phyloP scores from a whole-genome alignment of 441 rosid species.

The Gossypium schwendimanii region DNA sequence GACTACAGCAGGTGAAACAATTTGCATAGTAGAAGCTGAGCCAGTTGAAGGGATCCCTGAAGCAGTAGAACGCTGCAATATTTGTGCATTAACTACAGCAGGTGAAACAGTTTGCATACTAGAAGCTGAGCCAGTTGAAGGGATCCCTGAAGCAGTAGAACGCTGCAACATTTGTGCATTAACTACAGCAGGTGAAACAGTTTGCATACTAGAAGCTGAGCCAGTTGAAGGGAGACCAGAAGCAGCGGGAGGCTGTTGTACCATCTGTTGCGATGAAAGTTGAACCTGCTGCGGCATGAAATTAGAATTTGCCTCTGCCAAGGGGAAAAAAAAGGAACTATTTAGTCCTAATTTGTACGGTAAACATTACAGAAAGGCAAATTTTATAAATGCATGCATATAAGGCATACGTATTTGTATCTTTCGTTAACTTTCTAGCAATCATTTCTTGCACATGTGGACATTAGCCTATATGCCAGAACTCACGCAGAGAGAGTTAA shows the following conservation, averaged over 20 bases:
- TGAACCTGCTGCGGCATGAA: conserved; percentile 42
- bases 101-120: conserved; percentile 1
- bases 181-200: background rate
- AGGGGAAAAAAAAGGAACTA: background rate
- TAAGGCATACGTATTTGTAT: background rate
- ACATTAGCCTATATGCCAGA: background rate
- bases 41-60: background rate
- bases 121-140: conserved; percentile 20
- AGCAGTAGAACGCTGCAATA: background rate
- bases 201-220: conserved; percentile 13
- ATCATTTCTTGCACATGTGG: background rate
- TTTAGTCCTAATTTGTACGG: background rate
- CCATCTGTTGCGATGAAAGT: conserved; percentile 31
- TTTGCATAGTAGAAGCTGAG: background rate
- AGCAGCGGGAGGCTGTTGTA: conserved; percentile 27
- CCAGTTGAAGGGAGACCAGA: conserved; percentile 22
- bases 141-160: conserved; percentile 16
- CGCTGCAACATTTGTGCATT: background rate
- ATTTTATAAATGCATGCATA: background rate
- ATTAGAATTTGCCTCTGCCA: conserved; percentile 38
- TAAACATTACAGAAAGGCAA: background rate
- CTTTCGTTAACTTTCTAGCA: background rate
- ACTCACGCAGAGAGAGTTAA: background rate
- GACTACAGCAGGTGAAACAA: background rate
- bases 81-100: background rate